Evolutionary conservation across 129 eudicot species (phyloP).

Genomic region (Erigeron canadensis): DNA sequence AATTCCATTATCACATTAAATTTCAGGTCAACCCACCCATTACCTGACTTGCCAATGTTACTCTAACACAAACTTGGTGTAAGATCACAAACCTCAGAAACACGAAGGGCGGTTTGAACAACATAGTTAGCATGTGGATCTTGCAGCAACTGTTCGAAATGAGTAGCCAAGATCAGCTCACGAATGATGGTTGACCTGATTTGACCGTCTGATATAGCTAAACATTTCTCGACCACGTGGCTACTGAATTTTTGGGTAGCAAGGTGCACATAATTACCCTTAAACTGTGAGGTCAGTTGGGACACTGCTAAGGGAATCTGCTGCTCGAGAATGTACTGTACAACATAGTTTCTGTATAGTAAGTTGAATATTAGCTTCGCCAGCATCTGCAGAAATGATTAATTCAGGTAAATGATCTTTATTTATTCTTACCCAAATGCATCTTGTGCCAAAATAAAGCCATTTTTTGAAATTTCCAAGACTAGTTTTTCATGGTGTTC

Average conservation of each 20-base stretch:
- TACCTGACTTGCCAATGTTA: neutral
- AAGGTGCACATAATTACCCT: constrained; percentile 16
- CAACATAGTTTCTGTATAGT: constrained; percentile 69
- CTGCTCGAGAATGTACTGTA: constrained; percentile 67
- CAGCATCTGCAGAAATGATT: neutral
- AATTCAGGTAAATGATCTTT: neutral
- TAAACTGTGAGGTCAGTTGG: constrained; percentile 3
- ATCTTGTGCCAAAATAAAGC: constrained; percentile 77
- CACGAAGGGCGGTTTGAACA: constrained; percentile 68
- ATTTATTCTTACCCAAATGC: constrained; percentile 63
- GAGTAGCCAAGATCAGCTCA: constrained; percentile 61
- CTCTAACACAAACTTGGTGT: neutral
- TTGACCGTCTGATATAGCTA: constrained; percentile 40
- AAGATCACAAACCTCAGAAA: constrained; percentile 59
- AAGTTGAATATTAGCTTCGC: constrained; percentile 1
- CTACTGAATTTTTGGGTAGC: constrained; percentile 20
- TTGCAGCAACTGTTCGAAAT: constrained; percentile 76
- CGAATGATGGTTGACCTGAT: constrained; percentile 53
- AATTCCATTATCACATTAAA: neutral
- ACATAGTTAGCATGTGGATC: constrained; percentile 92
- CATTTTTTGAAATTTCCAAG: constrained; percentile 51
- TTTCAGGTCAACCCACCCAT: neutral
- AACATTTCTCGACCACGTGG: constrained; percentile 56
- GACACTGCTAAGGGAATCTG: constrained; percentile 57
- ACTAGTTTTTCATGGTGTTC: constrained; percentile 46